These are phyloP conservation scores for Oldenlandia corymbosa DNA, from an alignment of 257 asterid genomes.

Conservation along the genomic window DNA sequence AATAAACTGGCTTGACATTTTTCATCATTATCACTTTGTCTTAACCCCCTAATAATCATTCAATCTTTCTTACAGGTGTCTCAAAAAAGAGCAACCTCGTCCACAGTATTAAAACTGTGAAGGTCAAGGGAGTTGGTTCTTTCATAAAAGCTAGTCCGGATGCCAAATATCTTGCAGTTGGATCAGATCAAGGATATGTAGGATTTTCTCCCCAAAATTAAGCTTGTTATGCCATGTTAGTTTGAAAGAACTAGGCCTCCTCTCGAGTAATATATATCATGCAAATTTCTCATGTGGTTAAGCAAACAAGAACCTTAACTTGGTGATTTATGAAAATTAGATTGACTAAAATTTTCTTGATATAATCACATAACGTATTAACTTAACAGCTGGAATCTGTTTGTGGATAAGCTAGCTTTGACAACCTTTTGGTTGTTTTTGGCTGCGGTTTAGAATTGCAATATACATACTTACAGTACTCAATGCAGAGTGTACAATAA, in stretches of 20 bases:
- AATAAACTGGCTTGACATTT: no score
- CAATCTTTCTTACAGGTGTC: constrained; percentile 41
- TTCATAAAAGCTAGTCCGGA: constrained; percentile 46
- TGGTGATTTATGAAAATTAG: background rate
- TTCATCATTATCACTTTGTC: background rate
- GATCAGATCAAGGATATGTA: constrained; percentile 94
- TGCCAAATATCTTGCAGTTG: constrained; percentile 67
- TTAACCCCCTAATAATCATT: background rate
- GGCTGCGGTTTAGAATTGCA: background rate
- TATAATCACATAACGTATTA: no score
- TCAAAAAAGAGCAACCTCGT: constrained; percentile 73
- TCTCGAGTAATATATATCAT: background rate
- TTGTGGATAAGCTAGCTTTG: background rate
- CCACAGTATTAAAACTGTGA: constrained; percentile 53
- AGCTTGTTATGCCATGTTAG: background rate
- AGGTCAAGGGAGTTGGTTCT: constrained; percentile 75
- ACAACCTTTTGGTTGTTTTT: background rate
- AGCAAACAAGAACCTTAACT: background rate
- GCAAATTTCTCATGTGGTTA: background rate
- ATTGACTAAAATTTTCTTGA: no score
- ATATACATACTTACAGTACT: background rate
- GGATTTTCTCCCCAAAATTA: constrained; percentile 20
- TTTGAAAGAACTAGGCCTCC: background rate
- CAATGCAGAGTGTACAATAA: background rate
- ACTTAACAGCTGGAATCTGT: constrained; percentile 1